A percentile compares a stretch with the other conserved stretches of the same genome.
Evolutionary conservation across 805 yeast species (phyloP).

Genomic region (Myxozyma udenii): DNA sequence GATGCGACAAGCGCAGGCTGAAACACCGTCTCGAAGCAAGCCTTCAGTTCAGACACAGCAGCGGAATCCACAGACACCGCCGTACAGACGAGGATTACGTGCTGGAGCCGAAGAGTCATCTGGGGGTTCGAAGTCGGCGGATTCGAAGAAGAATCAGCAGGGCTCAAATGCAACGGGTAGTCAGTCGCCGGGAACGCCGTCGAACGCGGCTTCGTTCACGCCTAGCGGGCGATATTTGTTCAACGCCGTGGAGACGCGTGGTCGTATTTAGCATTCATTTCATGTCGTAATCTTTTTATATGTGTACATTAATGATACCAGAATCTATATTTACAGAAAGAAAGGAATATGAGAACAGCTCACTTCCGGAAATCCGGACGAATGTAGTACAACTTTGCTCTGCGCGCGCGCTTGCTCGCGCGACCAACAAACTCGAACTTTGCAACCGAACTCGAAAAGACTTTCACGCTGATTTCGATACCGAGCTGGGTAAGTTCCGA

Average conservation of each 20-base stretch:
- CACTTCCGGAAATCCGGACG: slow-evolving; percentile 41
- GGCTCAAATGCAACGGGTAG: background rate
- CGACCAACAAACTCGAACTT: slow-evolving; percentile 74
- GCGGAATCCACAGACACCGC: background rate
- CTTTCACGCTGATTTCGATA: slow-evolving; percentile 75
- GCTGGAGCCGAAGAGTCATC: background rate
- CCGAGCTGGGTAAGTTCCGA: slow-evolving; percentile 80
- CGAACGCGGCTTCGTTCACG: slow-evolving; percentile 8
- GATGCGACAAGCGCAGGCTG: background rate
- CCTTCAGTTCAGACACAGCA: background rate
- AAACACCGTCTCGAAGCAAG: background rate
- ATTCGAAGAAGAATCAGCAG: background rate
- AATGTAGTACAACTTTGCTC: slow-evolving; percentile 87
- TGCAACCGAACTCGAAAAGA: slow-evolving; percentile 74
- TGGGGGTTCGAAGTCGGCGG: background rate
- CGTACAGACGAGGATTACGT: too few species aligned
- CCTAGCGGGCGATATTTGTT: slow-evolving; percentile 23
- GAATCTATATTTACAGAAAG: too few species aligned
- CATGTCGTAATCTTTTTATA: background rate
- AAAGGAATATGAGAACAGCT: background rate
- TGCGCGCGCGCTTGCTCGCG: slow-evolving; percentile 65
- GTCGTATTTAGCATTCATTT: slow-evolving; percentile 8
- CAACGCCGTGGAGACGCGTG: slow-evolving; percentile 20
- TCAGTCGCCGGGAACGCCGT: background rate
- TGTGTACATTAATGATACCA: too few species aligned